Evolutionary conservation across 140 eudicot genomes (phyloP).

Genomic region (Ambrosia hybrid): DNA sequence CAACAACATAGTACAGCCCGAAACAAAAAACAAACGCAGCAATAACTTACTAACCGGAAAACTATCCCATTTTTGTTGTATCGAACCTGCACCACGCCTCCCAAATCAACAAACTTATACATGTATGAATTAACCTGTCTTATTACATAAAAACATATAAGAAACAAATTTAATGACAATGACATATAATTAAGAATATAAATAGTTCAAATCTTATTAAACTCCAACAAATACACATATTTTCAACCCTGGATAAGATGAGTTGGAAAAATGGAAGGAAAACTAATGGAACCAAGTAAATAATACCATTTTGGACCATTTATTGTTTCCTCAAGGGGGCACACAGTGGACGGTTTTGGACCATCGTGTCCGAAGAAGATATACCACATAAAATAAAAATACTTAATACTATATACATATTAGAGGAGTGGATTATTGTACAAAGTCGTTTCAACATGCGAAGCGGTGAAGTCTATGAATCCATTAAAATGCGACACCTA

Average conservation of each 20-base stretch:
- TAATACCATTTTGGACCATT: constrained; percentile 34
- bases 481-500: no score
- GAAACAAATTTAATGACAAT: not conserved
- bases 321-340: constrained; percentile 31
- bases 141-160: not conserved
- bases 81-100: no score
- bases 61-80: no score
- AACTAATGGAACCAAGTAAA: constrained; percentile 12
- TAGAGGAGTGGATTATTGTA: no score
- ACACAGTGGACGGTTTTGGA: constrained; percentile 33
- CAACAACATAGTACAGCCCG: no score
- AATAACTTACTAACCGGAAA: no score
- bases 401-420: not conserved
- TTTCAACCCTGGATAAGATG: constrained; percentile 8
- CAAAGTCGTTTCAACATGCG: no score
- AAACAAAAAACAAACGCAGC: no score
- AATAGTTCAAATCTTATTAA: not conserved
- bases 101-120: not conserved
- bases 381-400: not conserved
- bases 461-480: no score
- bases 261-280: constrained; percentile 9
- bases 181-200: not conserved
- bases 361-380: constrained; percentile 26
- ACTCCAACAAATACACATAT: not conserved
- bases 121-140: not conserved